Evolutionary conservation across 2,329 filamentous ascomycete species (phyloP), one percentile per base, ranked within the genome.

Genomic region (Aureobasidium sp.): DNA sequence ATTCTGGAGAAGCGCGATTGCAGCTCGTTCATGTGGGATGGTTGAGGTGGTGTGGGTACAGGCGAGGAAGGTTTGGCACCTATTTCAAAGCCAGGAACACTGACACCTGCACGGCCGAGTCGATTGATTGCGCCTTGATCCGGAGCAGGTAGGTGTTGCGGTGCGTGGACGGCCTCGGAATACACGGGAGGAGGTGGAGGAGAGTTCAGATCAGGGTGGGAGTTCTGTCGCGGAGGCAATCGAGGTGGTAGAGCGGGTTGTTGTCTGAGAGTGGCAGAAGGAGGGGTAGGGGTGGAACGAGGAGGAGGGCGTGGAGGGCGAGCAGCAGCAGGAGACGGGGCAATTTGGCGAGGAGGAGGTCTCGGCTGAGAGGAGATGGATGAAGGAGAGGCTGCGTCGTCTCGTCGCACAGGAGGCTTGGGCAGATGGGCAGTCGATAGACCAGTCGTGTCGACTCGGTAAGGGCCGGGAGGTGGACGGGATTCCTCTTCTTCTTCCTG

Each of bases 11-110:
- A 91, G 37, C 86, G 82, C 29, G 84, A 83, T 69, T 90, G 87
- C 0, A 93, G 76, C 69, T 89, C 86, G 65, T 79, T 83, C 62
- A 90, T 74, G 48, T 86, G 84, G 36, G 75, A 69, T 42, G 69
- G 59, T 68, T 71, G 63, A 67, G 70, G 32, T 66, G 66, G 39
- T 69, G 69, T 45, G 78, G 63, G 36, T 7, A 45, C 42, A 3
- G 54, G 50, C n/a, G 57, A 57, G 32, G 54, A 71, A n/a, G 68
- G 68, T 62, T 66, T 75, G 50, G 70, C 72, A 3, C 85, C 86
- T 64, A 96, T 95, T 5, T 88, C 88, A 4, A 96, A 78, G 0
- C 83, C 88, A 0, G 91, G 87, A 0, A 96, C 90, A 0, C 86
- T 89, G 6, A 96, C 80, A 1, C 91, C 91, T 1, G 89, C 86